phyloP scores from a whole-genome alignment of 805 yeast species.

The Myxozyma geophila region DNA sequence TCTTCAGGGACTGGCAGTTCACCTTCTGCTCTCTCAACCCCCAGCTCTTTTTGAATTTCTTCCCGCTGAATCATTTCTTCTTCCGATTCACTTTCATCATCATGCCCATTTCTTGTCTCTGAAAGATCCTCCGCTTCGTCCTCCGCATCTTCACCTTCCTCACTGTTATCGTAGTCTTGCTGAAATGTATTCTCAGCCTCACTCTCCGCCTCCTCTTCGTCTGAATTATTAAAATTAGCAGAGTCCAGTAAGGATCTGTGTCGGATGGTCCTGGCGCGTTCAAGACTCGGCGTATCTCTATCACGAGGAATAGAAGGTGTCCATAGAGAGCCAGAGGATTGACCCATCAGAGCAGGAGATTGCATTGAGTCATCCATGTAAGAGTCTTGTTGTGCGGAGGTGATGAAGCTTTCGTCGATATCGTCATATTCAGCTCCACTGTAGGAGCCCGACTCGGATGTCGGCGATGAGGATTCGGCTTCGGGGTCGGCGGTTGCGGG shows the following conservation, averaged over 20 bases:
- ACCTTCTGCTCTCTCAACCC: conserved; percentile 10
- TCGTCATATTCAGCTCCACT: conserved; percentile 8
- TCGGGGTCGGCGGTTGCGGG: conserved; percentile 7
- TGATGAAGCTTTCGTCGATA: conserved; percentile 4
- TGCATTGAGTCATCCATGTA: neutral
- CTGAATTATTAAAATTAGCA: conserved; percentile 5
- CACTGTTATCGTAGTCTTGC: conserved; percentile 6
- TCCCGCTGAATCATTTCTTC: conserved; percentile 9
- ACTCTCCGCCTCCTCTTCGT: neutral
- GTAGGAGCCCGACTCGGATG: conserved; percentile 15
- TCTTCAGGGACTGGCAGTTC: conserved; percentile 6
- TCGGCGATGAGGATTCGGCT: conserved; percentile 1
- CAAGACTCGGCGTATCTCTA: neutral
- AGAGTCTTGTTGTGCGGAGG: neutral
- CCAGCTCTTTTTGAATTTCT: conserved; percentile 13
- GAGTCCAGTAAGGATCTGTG: no score
- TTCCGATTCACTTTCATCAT: conserved; percentile 13
- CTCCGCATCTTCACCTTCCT: conserved; percentile 10
- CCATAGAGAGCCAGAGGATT: conserved; percentile 16
- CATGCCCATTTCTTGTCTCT: neutral
- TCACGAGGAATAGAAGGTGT: conserved; percentile 20
- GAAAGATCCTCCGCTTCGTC: conserved; percentile 17
- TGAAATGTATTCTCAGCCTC: conserved; percentile 2
- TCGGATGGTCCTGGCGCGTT: no score
- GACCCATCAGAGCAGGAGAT: conserved; percentile 4